Percentiles rank a stretch among this genome's conserved stretches.
Conservation (phyloP, 805 yeast genomes). For the Candida lessepsii region DNA sequence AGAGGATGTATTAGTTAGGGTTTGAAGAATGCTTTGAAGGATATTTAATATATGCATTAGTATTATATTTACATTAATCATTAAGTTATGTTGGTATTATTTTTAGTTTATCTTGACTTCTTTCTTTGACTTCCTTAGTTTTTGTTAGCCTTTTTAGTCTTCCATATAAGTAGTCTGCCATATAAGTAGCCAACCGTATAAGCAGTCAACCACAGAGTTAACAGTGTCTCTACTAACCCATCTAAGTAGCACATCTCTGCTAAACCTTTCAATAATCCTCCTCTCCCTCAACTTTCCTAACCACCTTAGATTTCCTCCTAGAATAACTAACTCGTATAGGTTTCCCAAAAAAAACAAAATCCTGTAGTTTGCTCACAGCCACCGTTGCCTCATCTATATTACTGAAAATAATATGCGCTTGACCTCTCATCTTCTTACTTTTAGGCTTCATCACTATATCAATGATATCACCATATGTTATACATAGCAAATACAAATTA, state of each 20-base stretch:
- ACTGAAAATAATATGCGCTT: constrained; percentile 60
- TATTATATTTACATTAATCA: no score
- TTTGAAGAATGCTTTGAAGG: no score
- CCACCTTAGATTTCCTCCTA: constrained; percentile 23
- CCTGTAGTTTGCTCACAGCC: constrained; percentile 50
- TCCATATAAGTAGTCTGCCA: no score
- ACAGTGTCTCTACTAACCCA: no score
- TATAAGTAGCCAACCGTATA: no score
- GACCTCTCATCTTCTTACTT: constrained; percentile 54
- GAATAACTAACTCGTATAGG: constrained; percentile 44
- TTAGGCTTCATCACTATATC: constrained; percentile 42
- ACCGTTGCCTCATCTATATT: constrained; percentile 48
- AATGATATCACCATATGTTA: constrained; percentile 65
- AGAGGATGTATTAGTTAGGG: constrained; percentile 44
- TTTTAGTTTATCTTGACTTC: no score
- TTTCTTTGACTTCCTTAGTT: no score
- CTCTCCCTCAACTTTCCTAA: constrained; percentile 10
- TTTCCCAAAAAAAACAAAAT: constrained; percentile 53
- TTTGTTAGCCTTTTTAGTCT: no score
- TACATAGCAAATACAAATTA: constrained; percentile 56
- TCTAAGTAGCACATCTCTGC: background rate
- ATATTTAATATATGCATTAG: no score
- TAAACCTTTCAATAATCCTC: background rate
- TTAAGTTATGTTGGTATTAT: no score
- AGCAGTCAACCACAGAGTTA: no score